Percentiles rank a stretch among this genome's conserved stretches.
Evolutionary conservation across 108 stramenopile genomes (phyloP).

Genomic region (Nitzschia sp.): DNA sequence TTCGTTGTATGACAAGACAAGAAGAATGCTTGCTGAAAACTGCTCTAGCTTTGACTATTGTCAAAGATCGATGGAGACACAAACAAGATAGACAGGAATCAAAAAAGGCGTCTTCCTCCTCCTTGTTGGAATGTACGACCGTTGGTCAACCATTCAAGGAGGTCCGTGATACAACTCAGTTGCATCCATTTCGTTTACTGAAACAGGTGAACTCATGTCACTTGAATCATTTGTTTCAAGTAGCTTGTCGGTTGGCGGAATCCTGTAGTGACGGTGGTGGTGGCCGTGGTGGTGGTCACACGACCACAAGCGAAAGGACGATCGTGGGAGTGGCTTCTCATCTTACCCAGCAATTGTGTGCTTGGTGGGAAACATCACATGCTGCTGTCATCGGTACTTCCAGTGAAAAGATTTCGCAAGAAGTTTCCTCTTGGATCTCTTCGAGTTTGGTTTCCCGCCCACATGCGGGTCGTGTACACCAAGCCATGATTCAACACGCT

Average conservation of each 20-base stretch:
- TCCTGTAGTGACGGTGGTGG: too few relatives aligned
- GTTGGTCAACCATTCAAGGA: too few relatives aligned
- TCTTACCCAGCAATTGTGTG: conserved; percentile 18
- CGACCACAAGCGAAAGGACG: not conserved
- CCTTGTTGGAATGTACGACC: too few relatives aligned
- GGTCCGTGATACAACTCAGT: too few relatives aligned
- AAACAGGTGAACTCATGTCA: conserved; percentile 1
- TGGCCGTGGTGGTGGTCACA: too few relatives aligned
- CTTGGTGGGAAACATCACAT: conserved; percentile 2
- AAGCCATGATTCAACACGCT: conserved; percentile 6
- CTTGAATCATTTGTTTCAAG: conserved; percentile 29
- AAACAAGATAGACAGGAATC: not conserved
- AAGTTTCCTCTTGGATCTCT: not conserved
- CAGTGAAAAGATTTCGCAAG: not conserved
- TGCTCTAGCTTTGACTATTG: conserved; percentile 39
- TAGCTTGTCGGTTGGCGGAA: conserved; percentile 16
- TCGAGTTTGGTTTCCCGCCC: not conserved
- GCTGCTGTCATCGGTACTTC: not conserved
- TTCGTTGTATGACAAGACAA: conserved; percentile 25
- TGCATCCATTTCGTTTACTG: not conserved
- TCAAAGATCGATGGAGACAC: conserved; percentile 19
- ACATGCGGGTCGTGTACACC: conserved; percentile 1
- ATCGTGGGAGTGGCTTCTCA: conserved; percentile 15
- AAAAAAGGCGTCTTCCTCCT: not conserved
- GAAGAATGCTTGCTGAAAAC: conserved; percentile 40